phyloP scores from a whole-genome alignment of 805 yeast genomes.

The Candida parachauliodes region DNA sequence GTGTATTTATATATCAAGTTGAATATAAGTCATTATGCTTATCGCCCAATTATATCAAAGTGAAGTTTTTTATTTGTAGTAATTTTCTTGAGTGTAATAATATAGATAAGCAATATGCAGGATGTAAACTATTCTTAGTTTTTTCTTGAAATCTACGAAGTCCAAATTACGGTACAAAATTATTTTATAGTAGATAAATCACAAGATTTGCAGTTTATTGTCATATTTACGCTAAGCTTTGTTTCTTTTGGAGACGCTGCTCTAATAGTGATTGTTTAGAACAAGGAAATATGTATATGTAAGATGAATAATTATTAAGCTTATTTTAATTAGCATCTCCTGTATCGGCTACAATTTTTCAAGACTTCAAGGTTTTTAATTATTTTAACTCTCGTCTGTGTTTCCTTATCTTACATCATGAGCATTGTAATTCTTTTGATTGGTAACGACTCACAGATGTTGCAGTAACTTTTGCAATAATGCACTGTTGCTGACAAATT shows the following conservation, averaged over 20 bases:
- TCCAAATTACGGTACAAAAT: too few species aligned
- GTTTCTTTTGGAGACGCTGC: not conserved
- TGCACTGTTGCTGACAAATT: too few species aligned
- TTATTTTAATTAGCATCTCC: too few species aligned
- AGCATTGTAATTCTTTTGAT: too few species aligned
- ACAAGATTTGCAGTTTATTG: conserved; percentile 1
- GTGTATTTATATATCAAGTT: conserved; percentile 1
- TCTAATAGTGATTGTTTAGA: too few species aligned
- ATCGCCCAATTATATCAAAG: conserved; percentile 5
- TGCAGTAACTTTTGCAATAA: too few species aligned
- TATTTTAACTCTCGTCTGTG: too few species aligned
- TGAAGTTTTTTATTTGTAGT: conserved; percentile 1
- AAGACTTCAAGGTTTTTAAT: too few species aligned
- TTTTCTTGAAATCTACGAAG: too few species aligned
- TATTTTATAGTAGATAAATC: not conserved
- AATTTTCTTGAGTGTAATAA: not conserved
- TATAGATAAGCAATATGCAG: conserved; percentile 13
- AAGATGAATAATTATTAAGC: not conserved
- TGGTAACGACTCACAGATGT: too few species aligned
- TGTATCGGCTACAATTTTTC: too few species aligned
- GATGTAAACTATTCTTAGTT: not conserved
- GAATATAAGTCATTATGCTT: not conserved
- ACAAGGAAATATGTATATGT: not conserved
- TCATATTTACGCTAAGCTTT: not conserved
- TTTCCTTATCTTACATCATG: too few species aligned